Evolutionary conservation across 192 early-diverging fungal species (phyloP).

Genomic region (Chytriomyces sp.): DNA sequence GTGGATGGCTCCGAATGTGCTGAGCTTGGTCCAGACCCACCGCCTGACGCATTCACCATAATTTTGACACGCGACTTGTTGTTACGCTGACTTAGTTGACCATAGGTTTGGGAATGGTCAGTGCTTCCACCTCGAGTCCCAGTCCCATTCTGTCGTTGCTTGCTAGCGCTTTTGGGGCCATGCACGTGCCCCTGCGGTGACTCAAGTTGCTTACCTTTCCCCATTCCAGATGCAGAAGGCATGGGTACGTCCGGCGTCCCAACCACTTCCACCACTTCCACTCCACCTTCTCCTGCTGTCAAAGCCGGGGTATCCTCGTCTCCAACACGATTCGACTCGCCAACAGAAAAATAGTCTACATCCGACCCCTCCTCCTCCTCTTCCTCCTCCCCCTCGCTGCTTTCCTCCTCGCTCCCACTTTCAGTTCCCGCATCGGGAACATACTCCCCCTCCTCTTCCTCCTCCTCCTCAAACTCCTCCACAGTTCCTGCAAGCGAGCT

Average conservation of each 20-base stretch:
- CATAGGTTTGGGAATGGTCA: no score
- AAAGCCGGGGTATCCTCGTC: neutral
- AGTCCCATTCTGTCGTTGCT: no score
- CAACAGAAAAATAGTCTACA: neutral
- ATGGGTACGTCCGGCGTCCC: neutral
- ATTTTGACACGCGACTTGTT: no score
- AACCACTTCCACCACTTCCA: no score
- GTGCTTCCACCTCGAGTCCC: no score
- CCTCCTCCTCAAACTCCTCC: neutral
- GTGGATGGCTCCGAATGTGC: neutral
- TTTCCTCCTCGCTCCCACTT: neutral
- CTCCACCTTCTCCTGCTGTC: no score
- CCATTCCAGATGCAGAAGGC: neutral
- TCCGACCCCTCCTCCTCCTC: neutral
- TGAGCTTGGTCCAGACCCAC: neutral
- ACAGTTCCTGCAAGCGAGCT: no score
- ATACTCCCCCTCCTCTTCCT: no score
- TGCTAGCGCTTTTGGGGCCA: no score
- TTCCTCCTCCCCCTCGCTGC: neutral
- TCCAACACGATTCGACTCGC: neutral
- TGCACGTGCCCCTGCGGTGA: neutral
- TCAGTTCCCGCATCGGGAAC: no score
- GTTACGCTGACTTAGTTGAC: no score
- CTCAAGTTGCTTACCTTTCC: neutral
- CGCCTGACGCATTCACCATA: neutral